Evolutionary conservation across 2,329 filamentous ascomycete genomes (phyloP), one percentile per base, ranked within the genome.

Genomic region (Penicillium sp.): DNA sequence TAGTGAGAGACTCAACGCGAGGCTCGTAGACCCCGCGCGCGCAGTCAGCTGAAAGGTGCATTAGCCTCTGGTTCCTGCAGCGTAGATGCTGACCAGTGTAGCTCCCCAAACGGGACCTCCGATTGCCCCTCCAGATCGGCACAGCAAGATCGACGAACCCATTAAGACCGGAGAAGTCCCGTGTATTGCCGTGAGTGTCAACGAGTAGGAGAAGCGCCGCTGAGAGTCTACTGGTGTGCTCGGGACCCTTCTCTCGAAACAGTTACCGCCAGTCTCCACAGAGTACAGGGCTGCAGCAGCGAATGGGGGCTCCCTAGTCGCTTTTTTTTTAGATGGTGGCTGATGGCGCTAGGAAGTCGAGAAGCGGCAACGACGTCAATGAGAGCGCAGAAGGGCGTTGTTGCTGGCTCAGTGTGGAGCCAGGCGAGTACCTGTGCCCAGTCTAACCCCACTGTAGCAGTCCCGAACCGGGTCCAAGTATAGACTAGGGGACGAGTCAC

Each of bases 61-160:
- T 64, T 63, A 65, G 57, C 52, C 53, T 54, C 51, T 56, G 51
- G 67, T 69, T 68, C 66, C 66, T 70, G 67, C 67, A 68, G 63
- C 56, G 52, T 42, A 45, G 38, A 29, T 29, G 31, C 53, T 39
- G 47, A 34, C 61, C 58, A 62, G 49, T 59, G 38, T 42, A 42
- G 45, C n/a, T 31, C 43, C 47, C 48, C 51, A 45, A 47, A 45
- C 42, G 41, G 41, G 43, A 28, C 49, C 16, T 29, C 33, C 42
- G 24, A 42, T 34, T 29, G 49, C 50, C 48, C 52, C 52, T 59
- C 52, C 50, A 56, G 59, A 61, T 58, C 57, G 61, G 59, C 60
- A 55, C 33, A 28, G 18, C 9, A 42, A 15, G 57, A 62, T 60
- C 59, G 44, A 55, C 53, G 31, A 58, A 48, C 52, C 42, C 53